phyloP scores from a whole-genome alignment of 192 early-diverging fungal species.

The Phlyctochytrium arcticum region DNA sequence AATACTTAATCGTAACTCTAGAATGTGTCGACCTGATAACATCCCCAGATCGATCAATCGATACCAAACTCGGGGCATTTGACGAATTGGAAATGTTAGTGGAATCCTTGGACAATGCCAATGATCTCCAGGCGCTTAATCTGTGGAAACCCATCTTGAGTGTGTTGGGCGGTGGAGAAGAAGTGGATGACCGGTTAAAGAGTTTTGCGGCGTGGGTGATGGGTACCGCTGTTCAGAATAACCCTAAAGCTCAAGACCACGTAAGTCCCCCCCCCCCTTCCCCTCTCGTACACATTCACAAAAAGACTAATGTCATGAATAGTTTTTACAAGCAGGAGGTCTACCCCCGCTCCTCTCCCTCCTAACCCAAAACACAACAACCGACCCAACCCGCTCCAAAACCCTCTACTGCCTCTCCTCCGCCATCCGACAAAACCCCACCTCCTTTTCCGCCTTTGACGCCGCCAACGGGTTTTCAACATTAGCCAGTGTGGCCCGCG shows the following conservation, averaged over 20 bases:
- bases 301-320: not conserved
- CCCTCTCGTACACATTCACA: not conserved
- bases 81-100: slow-evolving; percentile 90
- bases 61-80: slow-evolving; percentile 74
- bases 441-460: slow-evolving; percentile 20
- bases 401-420: slow-evolving; percentile 37
- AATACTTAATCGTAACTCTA: slow-evolving; percentile 4
- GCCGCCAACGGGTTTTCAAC: slow-evolving; percentile 18
- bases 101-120: slow-evolving; percentile 86
- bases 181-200: slow-evolving; percentile 48
- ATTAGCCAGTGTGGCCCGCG: slow-evolving; percentile 7
- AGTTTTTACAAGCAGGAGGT: slow-evolving; percentile 38
- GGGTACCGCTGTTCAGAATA: slow-evolving; percentile 93
- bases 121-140: slow-evolving; percentile 79
- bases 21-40: slow-evolving; percentile 74
- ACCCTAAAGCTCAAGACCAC: slow-evolving; percentile 75
- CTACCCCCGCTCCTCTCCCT: slow-evolving; percentile 23
- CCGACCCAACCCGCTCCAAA: slow-evolving; percentile 35
- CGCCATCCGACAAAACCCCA: slow-evolving; percentile 35
- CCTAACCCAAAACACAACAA: too few species aligned
- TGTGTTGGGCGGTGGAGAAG: slow-evolving; percentile 32
- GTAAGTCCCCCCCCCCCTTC: slow-evolving; percentile 22
- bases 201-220: slow-evolving; percentile 82
- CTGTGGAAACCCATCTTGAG: slow-evolving; percentile 79
- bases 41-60: slow-evolving; percentile 51